phyloP scores from a whole-genome alignment of 768 basidiomycete genomes.

The Lyophyllum shimeji region DNA sequence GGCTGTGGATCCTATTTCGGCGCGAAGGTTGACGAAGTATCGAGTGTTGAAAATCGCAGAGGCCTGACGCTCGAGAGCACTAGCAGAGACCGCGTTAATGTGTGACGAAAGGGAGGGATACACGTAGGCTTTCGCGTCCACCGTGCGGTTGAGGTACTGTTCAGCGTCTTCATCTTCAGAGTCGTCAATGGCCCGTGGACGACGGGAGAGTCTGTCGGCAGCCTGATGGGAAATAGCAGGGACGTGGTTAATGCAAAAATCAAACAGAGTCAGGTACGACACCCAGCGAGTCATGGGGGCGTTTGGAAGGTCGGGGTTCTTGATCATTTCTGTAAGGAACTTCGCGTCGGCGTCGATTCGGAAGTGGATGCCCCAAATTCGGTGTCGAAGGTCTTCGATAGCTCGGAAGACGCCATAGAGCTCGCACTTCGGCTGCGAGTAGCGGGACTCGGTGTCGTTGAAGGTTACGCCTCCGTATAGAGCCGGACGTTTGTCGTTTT shows the following conservation, averaged over 20 bases:
- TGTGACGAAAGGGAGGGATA: too few relatives aligned
- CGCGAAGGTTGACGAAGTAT: too few relatives aligned
- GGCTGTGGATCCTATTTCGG: too few relatives aligned
- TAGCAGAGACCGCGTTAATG: too few relatives aligned
- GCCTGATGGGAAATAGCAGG: constrained; percentile 27
- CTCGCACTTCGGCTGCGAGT: constrained; percentile 37
- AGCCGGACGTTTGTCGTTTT: constrained; percentile 20
- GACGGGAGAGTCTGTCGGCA: constrained; percentile 34
- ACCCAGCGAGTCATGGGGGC: constrained; percentile 39
- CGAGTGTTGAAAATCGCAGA: too few relatives aligned
- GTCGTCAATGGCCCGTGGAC: neutral
- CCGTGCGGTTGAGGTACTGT: too few relatives aligned
- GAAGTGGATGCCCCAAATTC: constrained; percentile 31
- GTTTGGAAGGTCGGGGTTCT: constrained; percentile 34
- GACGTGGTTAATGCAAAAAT: constrained; percentile 35
- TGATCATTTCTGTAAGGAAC: constrained; percentile 36
- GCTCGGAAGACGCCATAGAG: constrained; percentile 35
- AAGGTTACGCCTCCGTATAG: constrained; percentile 33
- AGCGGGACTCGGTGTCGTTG: constrained; percentile 29
- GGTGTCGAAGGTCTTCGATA: constrained; percentile 25
- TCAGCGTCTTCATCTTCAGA: too few relatives aligned
- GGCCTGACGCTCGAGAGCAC: too few relatives aligned
- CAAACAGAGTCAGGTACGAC: constrained; percentile 30
- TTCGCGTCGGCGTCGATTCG: constrained; percentile 33
- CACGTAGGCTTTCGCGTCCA: too few relatives aligned